phyloP scores from a whole-genome alignment of 768 basidiomycete genomes.

The Kwoniella botswanensis region DNA sequence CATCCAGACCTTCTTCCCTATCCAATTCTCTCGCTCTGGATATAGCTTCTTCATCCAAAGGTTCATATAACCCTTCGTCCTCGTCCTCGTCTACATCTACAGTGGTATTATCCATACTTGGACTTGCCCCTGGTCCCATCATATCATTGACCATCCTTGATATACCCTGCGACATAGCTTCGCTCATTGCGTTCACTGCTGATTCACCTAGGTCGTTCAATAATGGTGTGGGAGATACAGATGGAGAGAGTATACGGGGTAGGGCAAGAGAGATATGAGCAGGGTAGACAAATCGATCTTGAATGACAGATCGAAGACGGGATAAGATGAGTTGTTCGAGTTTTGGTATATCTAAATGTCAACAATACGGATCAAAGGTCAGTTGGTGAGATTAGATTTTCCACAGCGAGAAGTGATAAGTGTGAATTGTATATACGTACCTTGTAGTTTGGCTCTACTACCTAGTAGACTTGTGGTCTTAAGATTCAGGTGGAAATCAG shows the following conservation, averaged over 20 bases:
- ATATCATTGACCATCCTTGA: slow-evolving; percentile 39
- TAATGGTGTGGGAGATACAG: slow-evolving; percentile 38
- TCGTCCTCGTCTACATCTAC: slow-evolving; percentile 20
- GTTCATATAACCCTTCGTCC: slow-evolving; percentile 3
- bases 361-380: background rate
- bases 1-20: slow-evolving; percentile 15
- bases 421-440: slow-evolving; percentile 26
- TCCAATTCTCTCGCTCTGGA: slow-evolving; percentile 23
- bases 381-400: background rate
- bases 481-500: slow-evolving; percentile 84
- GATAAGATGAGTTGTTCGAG: slow-evolving; percentile 90
- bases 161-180: slow-evolving; percentile 35
- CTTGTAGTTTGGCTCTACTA: slow-evolving; percentile 90
- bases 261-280: slow-evolving; percentile 49
- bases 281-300: slow-evolving; percentile 59
- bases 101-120: slow-evolving; percentile 15
- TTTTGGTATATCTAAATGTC: slow-evolving; percentile 78
- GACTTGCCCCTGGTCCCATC: slow-evolving; percentile 14
- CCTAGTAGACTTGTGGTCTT: slow-evolving; percentile 91
- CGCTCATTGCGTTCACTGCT: slow-evolving; percentile 43
- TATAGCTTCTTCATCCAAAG: slow-evolving; percentile 2
- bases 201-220: slow-evolving; percentile 43
- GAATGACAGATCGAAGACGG: slow-evolving; percentile 71
- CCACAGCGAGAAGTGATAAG: background rate
- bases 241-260: slow-evolving; percentile 45